phyloP scores from a whole-genome alignment of 306 rosid genomes.

The Datisca glomerata region DNA sequence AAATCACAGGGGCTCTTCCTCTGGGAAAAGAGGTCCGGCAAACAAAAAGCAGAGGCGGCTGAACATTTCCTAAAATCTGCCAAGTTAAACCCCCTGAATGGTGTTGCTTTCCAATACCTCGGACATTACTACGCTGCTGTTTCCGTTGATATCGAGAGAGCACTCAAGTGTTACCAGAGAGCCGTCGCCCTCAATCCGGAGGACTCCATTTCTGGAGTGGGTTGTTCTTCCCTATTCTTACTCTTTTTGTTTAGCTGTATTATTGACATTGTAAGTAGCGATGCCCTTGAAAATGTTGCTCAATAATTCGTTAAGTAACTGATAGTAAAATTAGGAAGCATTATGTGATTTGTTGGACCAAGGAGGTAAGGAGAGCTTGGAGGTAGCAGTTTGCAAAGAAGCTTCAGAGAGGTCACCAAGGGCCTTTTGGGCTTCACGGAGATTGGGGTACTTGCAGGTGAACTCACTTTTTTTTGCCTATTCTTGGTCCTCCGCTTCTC shows the following conservation, averaged over 20 bases:
- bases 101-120: conserved; percentile 52
- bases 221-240: conserved; percentile 1
- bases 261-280: too few relatives aligned
- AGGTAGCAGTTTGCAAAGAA: conserved; percentile 53
- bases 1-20: conserved; percentile 44
- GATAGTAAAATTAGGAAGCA: conserved; percentile 32
- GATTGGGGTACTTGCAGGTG: conserved; percentile 81
- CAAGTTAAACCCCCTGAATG: conserved; percentile 60
- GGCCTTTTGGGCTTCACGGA: conserved; percentile 89
- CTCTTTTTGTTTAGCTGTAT: neutral
- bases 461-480: too few relatives aligned
- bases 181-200: conserved; percentile 57
- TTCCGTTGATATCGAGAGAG: conserved; percentile 39
- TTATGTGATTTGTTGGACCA: conserved; percentile 65
- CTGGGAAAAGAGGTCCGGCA: conserved; percentile 38
- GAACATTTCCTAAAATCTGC: conserved; percentile 59
- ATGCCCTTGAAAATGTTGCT: neutral
- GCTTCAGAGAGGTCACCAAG: conserved; percentile 64
- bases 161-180: conserved; percentile 75
- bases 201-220: conserved; percentile 60
- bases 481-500: conserved; percentile 3
- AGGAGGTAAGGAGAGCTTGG: conserved; percentile 56
- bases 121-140: conserved; percentile 46
- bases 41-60: conserved; percentile 46
- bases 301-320: neutral